Conservation (phyloP, 257 asterid species). For the Gardenia jasminoides region DNA sequence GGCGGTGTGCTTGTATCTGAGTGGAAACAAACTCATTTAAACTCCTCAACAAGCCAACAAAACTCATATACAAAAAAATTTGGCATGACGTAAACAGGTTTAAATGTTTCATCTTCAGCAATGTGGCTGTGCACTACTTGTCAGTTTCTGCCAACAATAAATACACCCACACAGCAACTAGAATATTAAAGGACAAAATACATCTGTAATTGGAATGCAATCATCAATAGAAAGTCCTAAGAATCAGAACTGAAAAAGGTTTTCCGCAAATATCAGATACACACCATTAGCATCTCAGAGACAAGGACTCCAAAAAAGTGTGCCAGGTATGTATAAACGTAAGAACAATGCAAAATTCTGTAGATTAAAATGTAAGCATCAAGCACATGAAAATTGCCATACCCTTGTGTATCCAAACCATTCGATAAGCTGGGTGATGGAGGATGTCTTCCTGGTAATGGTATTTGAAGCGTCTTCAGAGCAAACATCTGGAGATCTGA, state of each 20-base stretch:
- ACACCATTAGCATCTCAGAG: neutral
- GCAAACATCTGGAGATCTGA: slow-evolving; percentile 96
- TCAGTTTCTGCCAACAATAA: neutral
- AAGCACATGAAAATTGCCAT: slow-evolving; percentile 8
- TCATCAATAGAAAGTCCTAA: neutral
- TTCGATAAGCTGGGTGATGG: slow-evolving; percentile 64
- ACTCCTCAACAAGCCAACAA: neutral
- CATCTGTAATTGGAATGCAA: neutral
- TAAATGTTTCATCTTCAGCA: neutral
- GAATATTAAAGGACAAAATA: neutral
- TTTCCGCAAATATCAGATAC: neutral
- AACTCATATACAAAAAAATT: neutral
- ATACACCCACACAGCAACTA: neutral
- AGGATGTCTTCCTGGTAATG: slow-evolving; percentile 85
- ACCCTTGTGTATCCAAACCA: slow-evolving; percentile 47
- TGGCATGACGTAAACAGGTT: neutral
- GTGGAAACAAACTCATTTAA: neutral
- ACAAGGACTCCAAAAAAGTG: neutral
- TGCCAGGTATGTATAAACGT: neutral
- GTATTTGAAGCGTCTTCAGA: slow-evolving; percentile 74
- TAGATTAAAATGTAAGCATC: neutral
- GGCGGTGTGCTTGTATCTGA: neutral
- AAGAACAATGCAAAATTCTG: neutral
- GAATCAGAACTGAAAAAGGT: neutral
- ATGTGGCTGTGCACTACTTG: neutral